These are phyloP conservation scores for Trichocladium uniseriatum DNA, from an alignment of 495 filamentous ascomycete species.

Conservation along the genomic window DNA sequence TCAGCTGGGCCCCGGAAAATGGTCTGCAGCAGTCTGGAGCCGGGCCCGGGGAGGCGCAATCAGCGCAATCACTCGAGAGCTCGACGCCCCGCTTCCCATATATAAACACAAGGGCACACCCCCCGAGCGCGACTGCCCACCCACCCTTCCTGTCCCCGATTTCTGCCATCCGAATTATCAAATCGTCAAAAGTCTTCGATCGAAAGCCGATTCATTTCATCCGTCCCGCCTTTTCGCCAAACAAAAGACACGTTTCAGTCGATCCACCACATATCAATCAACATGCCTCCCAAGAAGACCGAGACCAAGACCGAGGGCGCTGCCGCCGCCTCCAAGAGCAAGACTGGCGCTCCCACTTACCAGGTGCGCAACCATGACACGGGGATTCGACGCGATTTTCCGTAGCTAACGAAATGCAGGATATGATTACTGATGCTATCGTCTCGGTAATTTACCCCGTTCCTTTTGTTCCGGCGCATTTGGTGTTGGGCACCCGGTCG, in stretches of 20 bases:
- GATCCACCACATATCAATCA: conserved; percentile 25
- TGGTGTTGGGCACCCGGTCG: conserved; percentile 14
- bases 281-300: conserved; percentile 60
- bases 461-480: conserved; percentile 33
- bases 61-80: conserved; percentile 29
- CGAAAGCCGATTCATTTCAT: neutral
- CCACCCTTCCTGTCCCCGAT: conserved; percentile 31
- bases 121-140: conserved; percentile 38
- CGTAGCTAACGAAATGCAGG: conserved; percentile 40
- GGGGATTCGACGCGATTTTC: conserved; percentile 3
- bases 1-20: conserved; percentile 16
- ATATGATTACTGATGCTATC: conserved; percentile 63
- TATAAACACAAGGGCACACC: conserved; percentile 40
- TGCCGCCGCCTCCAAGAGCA: conserved; percentile 46
- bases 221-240: neutral
- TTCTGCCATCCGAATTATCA: conserved; percentile 17
- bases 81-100: conserved; percentile 34
- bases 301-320: conserved; percentile 28
- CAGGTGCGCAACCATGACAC: conserved; percentile 40
- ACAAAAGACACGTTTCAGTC: conserved; percentile 9
- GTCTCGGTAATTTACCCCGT: conserved; percentile 47
- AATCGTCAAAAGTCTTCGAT: conserved; percentile 6
- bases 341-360: conserved; percentile 44
- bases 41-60: conserved; percentile 16
- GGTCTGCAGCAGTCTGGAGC: conserved; percentile 12